Evolutionary conservation across 352 stramenopile species (phyloP), one percentile per base, ranked within the genome.

Genomic region (Phytophthora constricta): DNA sequence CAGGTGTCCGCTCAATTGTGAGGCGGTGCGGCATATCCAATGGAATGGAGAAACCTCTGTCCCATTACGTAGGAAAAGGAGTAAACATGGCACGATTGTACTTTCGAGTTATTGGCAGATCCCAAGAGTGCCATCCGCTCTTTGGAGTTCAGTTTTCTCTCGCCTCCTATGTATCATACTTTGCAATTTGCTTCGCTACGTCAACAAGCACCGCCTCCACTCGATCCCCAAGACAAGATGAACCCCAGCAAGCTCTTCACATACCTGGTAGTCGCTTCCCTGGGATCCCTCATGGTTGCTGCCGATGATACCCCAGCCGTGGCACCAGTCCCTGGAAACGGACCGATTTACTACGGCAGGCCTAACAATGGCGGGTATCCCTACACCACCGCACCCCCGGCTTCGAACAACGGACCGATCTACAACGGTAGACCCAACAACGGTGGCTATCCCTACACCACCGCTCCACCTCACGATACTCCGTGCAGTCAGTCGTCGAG

Each of bases 361-460:
- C 57, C 46, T 14, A 64, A 64, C 46, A 64, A 64, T n/a, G 57
- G 57, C 1, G 57, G 57, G n/a, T 64, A 64, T 64, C 46, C 57
- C 25, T 37, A 37, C 31, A 37, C 31, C 31, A 37, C 31, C 7
- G 31, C 7, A 37, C 31, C 31, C 13, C 37, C 37, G 4, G 37
- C 37, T 19, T 45, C 37, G 10, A 20, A 45, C 11, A 45, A 16
- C 37, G 37, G 37, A 14, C 37, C 37, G 16, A 45, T 68, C 33
- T 67, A 67, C 50, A 45, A 62, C 23, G 59, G 59, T 10, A 53
- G 50, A 23, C 59, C 50, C 16, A 67, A 68, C 25, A 68, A 62
- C 33, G 60, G 60, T 25, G 60, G 60, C 0, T 68, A 68, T 52
- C 60, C 60, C n/a, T 65, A 65, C 58, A 26, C 47, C 22, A 45